Conservation (phyloP, 805 yeast genomes). For the Candida nonsorbophila region DNA sequence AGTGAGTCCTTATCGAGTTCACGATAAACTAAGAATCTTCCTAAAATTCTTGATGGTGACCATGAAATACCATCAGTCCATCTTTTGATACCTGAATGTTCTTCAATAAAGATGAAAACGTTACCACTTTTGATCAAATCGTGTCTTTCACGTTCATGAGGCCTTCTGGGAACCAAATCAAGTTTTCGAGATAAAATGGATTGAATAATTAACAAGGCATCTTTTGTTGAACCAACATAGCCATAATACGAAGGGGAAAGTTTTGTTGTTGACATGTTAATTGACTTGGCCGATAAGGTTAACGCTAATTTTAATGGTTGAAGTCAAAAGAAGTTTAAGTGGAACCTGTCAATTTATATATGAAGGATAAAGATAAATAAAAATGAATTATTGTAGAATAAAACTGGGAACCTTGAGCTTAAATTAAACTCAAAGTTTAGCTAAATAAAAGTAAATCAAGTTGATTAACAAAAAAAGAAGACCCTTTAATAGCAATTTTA, state of each 20-base stretch:
- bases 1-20: constrained; percentile 40
- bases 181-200: constrained; percentile 64
- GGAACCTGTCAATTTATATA: too few relatives aligned
- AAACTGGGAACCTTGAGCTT: too few relatives aligned
- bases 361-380: too few relatives aligned
- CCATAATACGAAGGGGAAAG: constrained; percentile 67
- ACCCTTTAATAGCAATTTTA: too few relatives aligned
- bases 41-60: constrained; percentile 87
- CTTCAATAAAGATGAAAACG: constrained; percentile 82
- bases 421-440: too few relatives aligned
- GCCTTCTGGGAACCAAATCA: constrained; percentile 66
- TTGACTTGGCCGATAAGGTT: too few relatives aligned
- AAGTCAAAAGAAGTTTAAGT: too few relatives aligned
- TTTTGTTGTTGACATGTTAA: too few relatives aligned
- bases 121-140: constrained; percentile 68
- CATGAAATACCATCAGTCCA: constrained; percentile 98
- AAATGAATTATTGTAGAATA: too few relatives aligned
- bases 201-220: constrained; percentile 77
- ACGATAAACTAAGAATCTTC: constrained; percentile 78
- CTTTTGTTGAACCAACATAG: constrained; percentile 75
- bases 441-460: too few relatives aligned
- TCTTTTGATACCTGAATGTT: constrained; percentile 74
- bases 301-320: too few relatives aligned
- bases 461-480: too few relatives aligned
- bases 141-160: constrained; percentile 71